phyloP scores from a whole-genome alignment of 73 alveolate species.

The Paramecium tetraurelia region DNA sequence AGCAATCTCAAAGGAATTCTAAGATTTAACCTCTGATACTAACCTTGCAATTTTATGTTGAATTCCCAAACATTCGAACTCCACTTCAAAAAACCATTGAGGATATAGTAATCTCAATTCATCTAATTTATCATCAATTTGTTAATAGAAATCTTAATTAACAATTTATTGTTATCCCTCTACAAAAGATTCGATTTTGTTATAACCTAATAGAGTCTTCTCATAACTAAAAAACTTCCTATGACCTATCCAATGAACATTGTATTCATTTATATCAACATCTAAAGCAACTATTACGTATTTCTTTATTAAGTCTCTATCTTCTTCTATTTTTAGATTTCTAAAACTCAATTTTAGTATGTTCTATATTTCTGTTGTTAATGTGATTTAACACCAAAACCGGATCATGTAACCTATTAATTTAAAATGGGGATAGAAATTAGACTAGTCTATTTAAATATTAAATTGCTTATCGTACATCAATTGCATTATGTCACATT shows the following conservation, averaged over 20 bases:
- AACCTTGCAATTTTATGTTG: not conserved
- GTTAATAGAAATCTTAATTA: not conserved
- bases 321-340: not conserved
- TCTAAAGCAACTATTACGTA: not conserved
- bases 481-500: not conserved
- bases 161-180: not conserved
- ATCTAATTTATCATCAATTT: not conserved
- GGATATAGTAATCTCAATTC: not conserved
- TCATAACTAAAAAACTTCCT: not conserved
- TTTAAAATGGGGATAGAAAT: conserved; percentile 2
- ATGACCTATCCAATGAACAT: conserved; percentile 19
- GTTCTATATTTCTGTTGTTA: not conserved
- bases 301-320: not conserved
- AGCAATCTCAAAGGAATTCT: not conserved
- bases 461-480: not conserved
- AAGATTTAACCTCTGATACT: not conserved
- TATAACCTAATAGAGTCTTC: not conserved
- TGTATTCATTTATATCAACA: not conserved
- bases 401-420: not conserved
- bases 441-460: not conserved
- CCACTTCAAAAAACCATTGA: not conserved
- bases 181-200: not conserved
- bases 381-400: not conserved
- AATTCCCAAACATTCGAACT: not conserved
- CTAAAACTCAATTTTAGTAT: not conserved